phyloP scores from a whole-genome alignment of 2,329 filamentous ascomycete genomes.

The Ophidiomyces ophidiicola region DNA sequence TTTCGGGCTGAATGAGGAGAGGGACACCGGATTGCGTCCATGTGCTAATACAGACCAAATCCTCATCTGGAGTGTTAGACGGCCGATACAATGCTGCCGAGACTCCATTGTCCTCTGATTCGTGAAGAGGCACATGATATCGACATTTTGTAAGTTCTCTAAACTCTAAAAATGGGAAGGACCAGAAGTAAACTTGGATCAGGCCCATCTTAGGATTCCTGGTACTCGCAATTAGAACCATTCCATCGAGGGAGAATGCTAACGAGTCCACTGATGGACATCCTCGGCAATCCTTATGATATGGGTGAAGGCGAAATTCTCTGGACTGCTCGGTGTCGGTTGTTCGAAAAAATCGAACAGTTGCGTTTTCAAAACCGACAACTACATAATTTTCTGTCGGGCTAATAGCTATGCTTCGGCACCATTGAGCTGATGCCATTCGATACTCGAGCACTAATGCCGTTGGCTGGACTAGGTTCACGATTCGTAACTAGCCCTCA shows the following conservation, averaged over 20 bases:
- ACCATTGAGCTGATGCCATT: slow-evolving; percentile 31
- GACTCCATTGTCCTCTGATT: slow-evolving; percentile 34
- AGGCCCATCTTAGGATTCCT: slow-evolving; percentile 26
- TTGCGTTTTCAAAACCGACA: slow-evolving; percentile 32
- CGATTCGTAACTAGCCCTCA: slow-evolving; percentile 26
- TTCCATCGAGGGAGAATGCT: slow-evolving; percentile 32
- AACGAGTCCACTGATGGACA: slow-evolving; percentile 33
- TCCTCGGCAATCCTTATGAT: slow-evolving; percentile 26
- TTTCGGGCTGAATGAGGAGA: slow-evolving; percentile 29
- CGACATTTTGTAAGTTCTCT: slow-evolving; percentile 28
- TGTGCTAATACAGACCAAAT: slow-evolving; percentile 31
- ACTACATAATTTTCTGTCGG: slow-evolving; percentile 32
- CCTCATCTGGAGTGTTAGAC: slow-evolving; percentile 24
- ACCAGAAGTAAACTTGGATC: slow-evolving; percentile 31
- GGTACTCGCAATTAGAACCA: slow-evolving; percentile 31
- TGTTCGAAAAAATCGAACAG: slow-evolving; percentile 33
- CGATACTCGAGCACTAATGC: slow-evolving; percentile 28
- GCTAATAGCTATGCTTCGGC: slow-evolving; percentile 31
- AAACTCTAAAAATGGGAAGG: slow-evolving; percentile 29
- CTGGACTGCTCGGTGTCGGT: slow-evolving; percentile 24
- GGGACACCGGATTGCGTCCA: slow-evolving; percentile 36
- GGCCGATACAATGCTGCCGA: slow-evolving; percentile 29
- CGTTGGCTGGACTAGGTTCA: slow-evolving; percentile 26
- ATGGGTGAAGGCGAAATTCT: slow-evolving; percentile 29
- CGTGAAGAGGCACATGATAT: slow-evolving; percentile 31